phyloP scores from a whole-genome alignment of 768 basidiomycete species.

The Infundibulicybe gibba region DNA sequence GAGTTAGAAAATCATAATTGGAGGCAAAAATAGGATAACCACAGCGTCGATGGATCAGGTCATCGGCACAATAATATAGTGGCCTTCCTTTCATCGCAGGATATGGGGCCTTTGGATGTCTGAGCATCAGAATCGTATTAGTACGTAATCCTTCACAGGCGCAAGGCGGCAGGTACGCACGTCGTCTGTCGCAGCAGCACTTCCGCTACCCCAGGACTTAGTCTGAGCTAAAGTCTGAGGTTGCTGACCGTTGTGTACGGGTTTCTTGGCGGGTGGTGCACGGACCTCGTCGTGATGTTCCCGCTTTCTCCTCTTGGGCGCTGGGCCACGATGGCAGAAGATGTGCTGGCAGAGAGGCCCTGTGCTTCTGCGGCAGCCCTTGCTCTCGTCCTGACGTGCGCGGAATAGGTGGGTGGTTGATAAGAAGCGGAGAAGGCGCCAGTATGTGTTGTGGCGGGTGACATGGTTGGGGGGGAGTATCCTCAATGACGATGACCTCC shows the following conservation, averaged over 20 bases:
- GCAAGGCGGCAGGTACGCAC: constrained; percentile 39
- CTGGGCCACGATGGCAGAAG: constrained; percentile 65
- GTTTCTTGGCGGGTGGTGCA: constrained; percentile 64
- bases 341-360: constrained; percentile 66
- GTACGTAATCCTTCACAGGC: constrained; percentile 17
- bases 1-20: constrained; percentile 11
- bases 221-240: constrained; percentile 45
- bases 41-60: constrained; percentile 86
- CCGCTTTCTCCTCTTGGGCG: constrained; percentile 81
- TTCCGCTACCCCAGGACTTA: constrained; percentile 68
- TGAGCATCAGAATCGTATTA: constrained; percentile 28
- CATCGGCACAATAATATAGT: constrained; percentile 93
- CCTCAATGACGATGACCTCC: constrained; percentile 91
- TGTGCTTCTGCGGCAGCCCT: constrained; percentile 86
- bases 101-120: constrained; percentile 61
- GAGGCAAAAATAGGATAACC: constrained; percentile 22
- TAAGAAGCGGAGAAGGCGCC: constrained; percentile 74
- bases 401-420: constrained; percentile 72
- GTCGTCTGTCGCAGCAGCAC: constrained; percentile 62
- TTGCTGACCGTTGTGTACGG: constrained; percentile 44
- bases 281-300: constrained; percentile 72
- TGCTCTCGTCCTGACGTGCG: constrained; percentile 80
- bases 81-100: constrained; percentile 98
- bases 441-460: constrained; percentile 69
- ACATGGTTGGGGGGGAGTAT: constrained; percentile 85